These are phyloP conservation scores for Hsuehochloa calcarea DNA, from an alignment of 176 grass and related monocot genomes.

Conservation along the genomic window DNA sequence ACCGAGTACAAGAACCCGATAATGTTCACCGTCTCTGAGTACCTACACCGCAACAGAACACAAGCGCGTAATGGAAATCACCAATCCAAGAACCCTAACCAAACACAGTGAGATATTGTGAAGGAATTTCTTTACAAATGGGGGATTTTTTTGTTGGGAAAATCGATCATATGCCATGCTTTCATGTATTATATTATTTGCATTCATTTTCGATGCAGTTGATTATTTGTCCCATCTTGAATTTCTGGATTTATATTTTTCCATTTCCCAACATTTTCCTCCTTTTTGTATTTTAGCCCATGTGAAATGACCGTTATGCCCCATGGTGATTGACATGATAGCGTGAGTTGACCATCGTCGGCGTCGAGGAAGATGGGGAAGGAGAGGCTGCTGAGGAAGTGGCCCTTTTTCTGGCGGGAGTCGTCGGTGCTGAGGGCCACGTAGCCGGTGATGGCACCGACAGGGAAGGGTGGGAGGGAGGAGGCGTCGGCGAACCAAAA, in stretches of 20 bases:
- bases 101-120: neutral
- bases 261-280: too few relatives aligned
- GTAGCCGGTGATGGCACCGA: conserved; percentile 36
- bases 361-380: conserved; percentile 66
- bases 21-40: conserved; percentile 83
- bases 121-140: neutral
- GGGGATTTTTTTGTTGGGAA: neutral
- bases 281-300: too few relatives aligned
- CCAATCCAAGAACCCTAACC: conserved; percentile 9
- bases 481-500: conserved; percentile 56
- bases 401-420: neutral
- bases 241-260: too few relatives aligned
- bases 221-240: too few relatives aligned
- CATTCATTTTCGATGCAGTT: too few relatives aligned
- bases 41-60: conserved; percentile 36
- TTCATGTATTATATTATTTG: too few relatives aligned
- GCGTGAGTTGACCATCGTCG: neutral
- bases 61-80: neutral
- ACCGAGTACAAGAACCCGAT: conserved; percentile 79
- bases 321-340: too few relatives aligned
- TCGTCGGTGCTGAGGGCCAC: conserved; percentile 8
- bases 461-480: conserved; percentile 47
- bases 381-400: conserved; percentile 20
- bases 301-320: too few relatives aligned
- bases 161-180: too few relatives aligned